phyloP scores from a whole-genome alignment of 2,329 filamentous ascomycete species.

The Microdochium paspali region DNA sequence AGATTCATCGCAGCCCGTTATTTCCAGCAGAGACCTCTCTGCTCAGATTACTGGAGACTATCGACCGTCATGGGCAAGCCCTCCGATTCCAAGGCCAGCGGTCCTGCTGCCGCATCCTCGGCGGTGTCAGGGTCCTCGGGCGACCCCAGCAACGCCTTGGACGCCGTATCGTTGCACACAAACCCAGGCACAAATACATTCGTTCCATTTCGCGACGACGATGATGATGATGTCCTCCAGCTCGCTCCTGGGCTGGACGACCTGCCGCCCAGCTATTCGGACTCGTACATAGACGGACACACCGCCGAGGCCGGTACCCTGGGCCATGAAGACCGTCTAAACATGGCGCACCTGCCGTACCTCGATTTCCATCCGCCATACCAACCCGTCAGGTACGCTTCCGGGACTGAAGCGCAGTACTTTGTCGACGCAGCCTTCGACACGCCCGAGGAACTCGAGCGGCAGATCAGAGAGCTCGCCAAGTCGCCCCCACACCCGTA shows the following conservation, averaged over 20 bases:
- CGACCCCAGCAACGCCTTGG: slow-evolving; percentile 6
- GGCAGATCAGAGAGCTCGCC: slow-evolving; percentile 33
- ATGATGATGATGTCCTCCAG: slow-evolving; percentile 15
- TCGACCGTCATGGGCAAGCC: slow-evolving; percentile 15
- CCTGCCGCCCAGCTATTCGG: slow-evolving; percentile 18
- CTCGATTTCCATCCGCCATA: too few species aligned
- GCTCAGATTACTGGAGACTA: too few species aligned
- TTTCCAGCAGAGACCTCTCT: too few species aligned
- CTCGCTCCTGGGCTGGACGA: slow-evolving; percentile 12
- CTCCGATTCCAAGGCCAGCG: neutral
- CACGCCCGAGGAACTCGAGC: slow-evolving; percentile 30
- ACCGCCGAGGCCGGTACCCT: slow-evolving; percentile 7
- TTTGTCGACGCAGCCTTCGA: slow-evolving; percentile 37
- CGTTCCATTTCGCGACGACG: slow-evolving; percentile 6
- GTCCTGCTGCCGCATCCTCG: neutral
- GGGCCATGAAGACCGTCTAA: too few species aligned
- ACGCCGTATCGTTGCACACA: slow-evolving; percentile 16
- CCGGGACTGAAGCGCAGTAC: slow-evolving; percentile 23
- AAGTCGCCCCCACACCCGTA: slow-evolving; percentile 40
- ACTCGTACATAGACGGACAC: slow-evolving; percentile 10
- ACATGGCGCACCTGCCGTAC: too few species aligned
- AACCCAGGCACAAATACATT: slow-evolving; percentile 13
- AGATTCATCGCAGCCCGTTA: too few species aligned
- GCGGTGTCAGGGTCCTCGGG: slow-evolving; percentile 1
- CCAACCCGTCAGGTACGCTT: slow-evolving; percentile 14